Conservation (phyloP, 2,329 filamentous ascomycete genomes). For the Annulohypoxylon truncatum region DNA sequence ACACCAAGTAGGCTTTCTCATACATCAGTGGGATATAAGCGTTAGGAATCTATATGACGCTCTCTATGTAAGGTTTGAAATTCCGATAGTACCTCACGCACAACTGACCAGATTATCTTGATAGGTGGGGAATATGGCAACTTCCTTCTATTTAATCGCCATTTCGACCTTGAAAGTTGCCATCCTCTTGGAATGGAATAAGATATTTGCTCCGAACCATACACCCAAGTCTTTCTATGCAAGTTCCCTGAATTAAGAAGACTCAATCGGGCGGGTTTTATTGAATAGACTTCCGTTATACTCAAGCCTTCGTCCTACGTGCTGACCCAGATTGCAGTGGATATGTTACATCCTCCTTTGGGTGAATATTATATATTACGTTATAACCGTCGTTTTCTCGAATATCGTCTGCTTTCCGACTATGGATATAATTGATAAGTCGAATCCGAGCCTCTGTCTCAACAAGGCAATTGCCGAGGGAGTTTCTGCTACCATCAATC, state of each 20-base stretch:
- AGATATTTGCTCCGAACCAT: background rate
- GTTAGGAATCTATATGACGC: background rate
- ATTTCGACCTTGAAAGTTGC: background rate
- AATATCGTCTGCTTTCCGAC: background rate
- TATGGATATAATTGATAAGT: background rate
- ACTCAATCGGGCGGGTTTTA: too few relatives aligned
- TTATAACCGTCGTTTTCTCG: background rate
- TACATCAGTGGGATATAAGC: background rate
- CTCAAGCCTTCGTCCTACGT: background rate
- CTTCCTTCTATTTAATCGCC: background rate
- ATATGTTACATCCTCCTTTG: constrained; percentile 1
- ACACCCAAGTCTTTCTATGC: background rate
- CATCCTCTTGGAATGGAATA: constrained; percentile 8
- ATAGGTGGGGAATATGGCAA: background rate
- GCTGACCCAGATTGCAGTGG: background rate
- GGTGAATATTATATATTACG: background rate
- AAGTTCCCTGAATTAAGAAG: background rate
- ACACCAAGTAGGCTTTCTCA: background rate
- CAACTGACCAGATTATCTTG: too few relatives aligned
- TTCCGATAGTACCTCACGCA: too few relatives aligned
- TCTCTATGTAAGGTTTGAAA: background rate
- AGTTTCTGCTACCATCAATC: background rate
- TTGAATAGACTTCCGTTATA: background rate
- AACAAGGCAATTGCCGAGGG: background rate
- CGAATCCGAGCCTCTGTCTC: background rate